Evolutionary conservation across 2,329 filamentous ascomycete genomes (phyloP).

Genomic region (Trichophyton verrucosum): DNA sequence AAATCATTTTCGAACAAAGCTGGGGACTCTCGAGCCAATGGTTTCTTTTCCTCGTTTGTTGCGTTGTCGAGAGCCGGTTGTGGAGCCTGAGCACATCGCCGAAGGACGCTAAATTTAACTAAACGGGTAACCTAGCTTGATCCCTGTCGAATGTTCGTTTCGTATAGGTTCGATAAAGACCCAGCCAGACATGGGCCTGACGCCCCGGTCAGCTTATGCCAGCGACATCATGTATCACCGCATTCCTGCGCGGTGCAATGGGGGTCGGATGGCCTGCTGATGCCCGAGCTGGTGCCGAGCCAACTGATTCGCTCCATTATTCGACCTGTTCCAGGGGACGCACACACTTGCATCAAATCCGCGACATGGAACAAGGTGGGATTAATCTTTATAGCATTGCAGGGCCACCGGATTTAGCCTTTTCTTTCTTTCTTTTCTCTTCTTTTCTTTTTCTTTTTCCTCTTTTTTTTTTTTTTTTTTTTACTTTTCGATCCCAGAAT

Average conservation of each 20-base stretch:
- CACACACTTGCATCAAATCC: neutral
- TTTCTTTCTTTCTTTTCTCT: neutral
- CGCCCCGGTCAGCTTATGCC: neutral
- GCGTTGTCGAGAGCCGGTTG: neutral
- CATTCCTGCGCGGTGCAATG: neutral
- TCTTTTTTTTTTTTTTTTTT: too few species aligned
- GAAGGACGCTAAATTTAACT: conserved; percentile 3
- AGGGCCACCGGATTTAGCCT: neutral
- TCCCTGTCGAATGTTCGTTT: neutral
- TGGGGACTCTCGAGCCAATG: conserved; percentile 1
- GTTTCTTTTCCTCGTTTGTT: conserved; percentile 1
- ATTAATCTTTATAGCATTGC: neutral
- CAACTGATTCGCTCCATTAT: neutral
- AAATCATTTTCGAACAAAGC: neutral
- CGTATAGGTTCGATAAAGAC: neutral
- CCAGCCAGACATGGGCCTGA: neutral
- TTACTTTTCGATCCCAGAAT: neutral
- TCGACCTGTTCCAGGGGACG: neutral
- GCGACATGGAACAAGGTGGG: neutral
- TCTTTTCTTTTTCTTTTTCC: neutral
- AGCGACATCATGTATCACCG: neutral
- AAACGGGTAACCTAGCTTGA: conserved; percentile 4
- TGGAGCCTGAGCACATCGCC: conserved; percentile 3
- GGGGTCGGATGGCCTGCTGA: neutral
- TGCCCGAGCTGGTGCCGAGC: neutral